Conservation (phyloP, 495 filamentous ascomycete species). For the Opeltia flavorubescens region DNA sequence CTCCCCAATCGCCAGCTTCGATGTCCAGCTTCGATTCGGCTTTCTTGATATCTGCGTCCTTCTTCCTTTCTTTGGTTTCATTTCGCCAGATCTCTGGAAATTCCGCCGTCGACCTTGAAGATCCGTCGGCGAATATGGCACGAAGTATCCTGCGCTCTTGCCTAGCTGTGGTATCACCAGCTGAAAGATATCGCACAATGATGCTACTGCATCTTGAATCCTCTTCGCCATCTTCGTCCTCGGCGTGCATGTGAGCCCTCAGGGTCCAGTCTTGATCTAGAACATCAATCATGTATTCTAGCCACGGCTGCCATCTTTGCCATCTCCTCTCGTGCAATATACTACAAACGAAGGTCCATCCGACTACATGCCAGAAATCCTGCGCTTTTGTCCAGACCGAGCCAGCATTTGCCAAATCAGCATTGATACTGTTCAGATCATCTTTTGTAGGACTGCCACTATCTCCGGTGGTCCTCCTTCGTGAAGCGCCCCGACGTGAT, state of each 20-base stretch:
- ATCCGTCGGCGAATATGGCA: conserved; percentile 51
- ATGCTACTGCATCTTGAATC: conserved; percentile 34
- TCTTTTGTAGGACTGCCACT: conserved; percentile 15
- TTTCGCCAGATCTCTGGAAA: conserved; percentile 48
- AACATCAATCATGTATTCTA: conserved; percentile 65
- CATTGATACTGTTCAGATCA: conserved; percentile 29
- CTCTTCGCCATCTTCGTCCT: conserved; percentile 19
- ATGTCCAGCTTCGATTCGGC: conserved; percentile 39
- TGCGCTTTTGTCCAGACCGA: conserved; percentile 58
- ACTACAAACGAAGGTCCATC: conserved; percentile 91
- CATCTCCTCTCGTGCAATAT: conserved; percentile 54
- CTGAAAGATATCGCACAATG: conserved; percentile 38
- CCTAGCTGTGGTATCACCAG: conserved; percentile 22
- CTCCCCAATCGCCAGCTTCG: conserved; percentile 41
- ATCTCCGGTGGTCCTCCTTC: conserved; percentile 14
- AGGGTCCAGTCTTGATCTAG: conserved; percentile 62
- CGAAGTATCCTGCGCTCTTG: conserved; percentile 39
- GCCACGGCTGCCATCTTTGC: conserved; percentile 71
- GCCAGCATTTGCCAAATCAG: conserved; percentile 44
- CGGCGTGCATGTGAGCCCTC: conserved; percentile 23
- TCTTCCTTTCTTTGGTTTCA: conserved; percentile 36
- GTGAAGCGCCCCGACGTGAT: conserved; percentile 24
- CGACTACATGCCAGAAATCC: conserved; percentile 80
- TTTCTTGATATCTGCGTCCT: conserved; percentile 24
- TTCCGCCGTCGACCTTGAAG: conserved; percentile 29